Percentiles rank a stretch among this genome's conserved stretches.
Evolutionary conservation across 345 rosid species (phyloP).

Genomic region (Bruguiera sexangula): DNA sequence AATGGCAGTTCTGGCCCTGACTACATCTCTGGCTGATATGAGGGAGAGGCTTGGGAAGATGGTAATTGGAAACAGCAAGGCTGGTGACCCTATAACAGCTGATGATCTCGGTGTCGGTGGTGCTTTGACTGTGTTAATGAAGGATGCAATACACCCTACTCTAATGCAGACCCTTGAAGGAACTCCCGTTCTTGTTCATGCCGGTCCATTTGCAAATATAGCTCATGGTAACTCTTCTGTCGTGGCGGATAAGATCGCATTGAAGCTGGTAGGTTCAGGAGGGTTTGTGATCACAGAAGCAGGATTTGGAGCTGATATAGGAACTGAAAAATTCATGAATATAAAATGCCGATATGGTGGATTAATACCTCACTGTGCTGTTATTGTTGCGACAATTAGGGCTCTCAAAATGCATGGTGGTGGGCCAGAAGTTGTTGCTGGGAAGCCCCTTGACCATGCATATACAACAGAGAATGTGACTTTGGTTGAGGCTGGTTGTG

Average conservation of each 20-base stretch:
- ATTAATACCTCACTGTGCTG: conserved; percentile 84
- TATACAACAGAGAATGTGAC: conserved; percentile 83
- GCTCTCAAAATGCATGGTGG: conserved; percentile 99
- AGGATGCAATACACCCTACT: conserved; percentile 94
- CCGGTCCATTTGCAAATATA: conserved; percentile 98
- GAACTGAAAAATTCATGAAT: conserved; percentile 96
- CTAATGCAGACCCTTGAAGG: conserved; percentile 99
- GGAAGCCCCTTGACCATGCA: conserved; percentile 90
- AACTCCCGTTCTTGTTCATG: conserved; percentile 95
- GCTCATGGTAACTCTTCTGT: conserved; percentile 98
- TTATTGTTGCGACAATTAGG: conserved; percentile 94
- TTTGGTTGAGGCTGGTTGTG: conserved; percentile 91
- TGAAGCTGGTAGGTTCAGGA: conserved; percentile 92
- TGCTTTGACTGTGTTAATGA: conserved; percentile 95
- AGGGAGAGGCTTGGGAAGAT: conserved; percentile 96
- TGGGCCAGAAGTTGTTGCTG: conserved; percentile 94
- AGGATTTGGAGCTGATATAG: conserved; percentile 97
- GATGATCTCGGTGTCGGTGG: conserved; percentile 99
- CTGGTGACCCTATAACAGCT: conserved; percentile 91
- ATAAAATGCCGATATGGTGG: conserved; percentile 92
- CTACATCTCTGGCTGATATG: conserved; percentile 93
- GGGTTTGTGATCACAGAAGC: conserved; percentile 99
- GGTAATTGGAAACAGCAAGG: conserved; percentile 93
- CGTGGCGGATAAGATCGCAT: conserved; percentile 93
- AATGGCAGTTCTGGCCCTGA: conserved; percentile 98